Conservation (phyloP, 2,329 filamentous ascomycete species). For the Talaromyces funiculosus region DNA sequence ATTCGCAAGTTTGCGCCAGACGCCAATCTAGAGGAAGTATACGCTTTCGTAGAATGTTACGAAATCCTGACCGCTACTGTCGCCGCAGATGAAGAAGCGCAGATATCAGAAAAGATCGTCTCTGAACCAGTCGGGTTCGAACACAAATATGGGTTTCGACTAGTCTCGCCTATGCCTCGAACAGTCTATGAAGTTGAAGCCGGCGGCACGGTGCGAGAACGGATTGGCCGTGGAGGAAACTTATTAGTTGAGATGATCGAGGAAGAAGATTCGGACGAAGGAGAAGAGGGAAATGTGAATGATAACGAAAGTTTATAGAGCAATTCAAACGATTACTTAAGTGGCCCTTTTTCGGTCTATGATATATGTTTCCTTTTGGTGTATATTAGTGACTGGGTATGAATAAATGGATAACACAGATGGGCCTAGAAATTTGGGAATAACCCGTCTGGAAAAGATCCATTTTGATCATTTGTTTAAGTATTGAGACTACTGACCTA, state of each 20-base stretch:
- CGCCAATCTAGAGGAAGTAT: conserved; percentile 79
- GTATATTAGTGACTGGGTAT: not conserved
- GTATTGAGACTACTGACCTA: too few species aligned
- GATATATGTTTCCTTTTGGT: not conserved
- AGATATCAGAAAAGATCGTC: conserved; percentile 14
- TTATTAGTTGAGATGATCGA: conserved; percentile 73
- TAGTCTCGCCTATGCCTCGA: conserved; percentile 80
- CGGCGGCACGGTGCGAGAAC: conserved; percentile 61
- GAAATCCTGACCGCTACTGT: conserved; percentile 50
- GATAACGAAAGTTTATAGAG: conserved; percentile 4
- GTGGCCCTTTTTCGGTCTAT: not conserved
- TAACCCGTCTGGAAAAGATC: too few species aligned
- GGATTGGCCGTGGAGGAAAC: conserved; percentile 77
- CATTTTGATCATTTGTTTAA: too few species aligned
- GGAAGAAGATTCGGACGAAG: conserved; percentile 47
- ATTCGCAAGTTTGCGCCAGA: conserved; percentile 66
- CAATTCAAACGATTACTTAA: not conserved
- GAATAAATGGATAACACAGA: too few species aligned
- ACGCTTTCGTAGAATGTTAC: conserved; percentile 93
- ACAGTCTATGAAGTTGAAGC: conserved; percentile 68
- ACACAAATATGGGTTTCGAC: conserved; percentile 77
- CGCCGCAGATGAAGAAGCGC: conserved; percentile 25
- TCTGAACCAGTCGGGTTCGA: conserved; percentile 62
- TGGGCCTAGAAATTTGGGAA: too few species aligned
- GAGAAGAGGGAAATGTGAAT: conserved; percentile 21